A percentile compares a stretch with the other conserved stretches of the same genome.
Evolutionary conservation across 2,329 filamentous ascomycete genomes (phyloP).

Genomic region (Aureobasidium vineae): DNA sequence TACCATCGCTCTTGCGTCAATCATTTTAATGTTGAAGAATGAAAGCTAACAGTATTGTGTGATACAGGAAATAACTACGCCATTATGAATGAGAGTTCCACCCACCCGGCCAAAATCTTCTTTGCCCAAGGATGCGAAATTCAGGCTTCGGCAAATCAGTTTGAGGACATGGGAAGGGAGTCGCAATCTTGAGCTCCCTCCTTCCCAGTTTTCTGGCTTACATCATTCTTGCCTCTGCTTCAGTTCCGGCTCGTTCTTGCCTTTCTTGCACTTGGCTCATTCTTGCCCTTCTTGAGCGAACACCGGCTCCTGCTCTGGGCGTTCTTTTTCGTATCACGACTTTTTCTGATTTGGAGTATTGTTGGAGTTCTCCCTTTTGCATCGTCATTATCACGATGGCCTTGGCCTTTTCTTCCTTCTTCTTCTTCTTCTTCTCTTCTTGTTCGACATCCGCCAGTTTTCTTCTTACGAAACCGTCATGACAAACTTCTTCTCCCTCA

Average conservation of each 20-base stretch:
- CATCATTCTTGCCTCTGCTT: background rate
- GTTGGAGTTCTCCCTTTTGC: background rate
- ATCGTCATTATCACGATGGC: background rate
- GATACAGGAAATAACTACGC: slow-evolving; percentile 83
- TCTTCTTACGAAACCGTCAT: background rate
- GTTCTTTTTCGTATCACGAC: background rate
- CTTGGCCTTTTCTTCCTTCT: background rate
- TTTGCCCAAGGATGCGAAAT: slow-evolving; percentile 82
- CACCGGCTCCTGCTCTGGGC: background rate
- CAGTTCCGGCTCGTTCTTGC: background rate
- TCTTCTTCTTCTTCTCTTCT: background rate
- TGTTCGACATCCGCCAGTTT: background rate
- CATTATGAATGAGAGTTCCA: slow-evolving; percentile 74
- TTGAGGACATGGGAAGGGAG: slow-evolving; percentile 28
- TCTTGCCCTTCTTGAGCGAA: background rate
- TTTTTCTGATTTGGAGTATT: background rate
- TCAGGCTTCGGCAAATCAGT: slow-evolving; percentile 23
- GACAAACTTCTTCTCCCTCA: background rate
- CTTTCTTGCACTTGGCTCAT: background rate
- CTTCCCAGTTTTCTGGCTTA: background rate
- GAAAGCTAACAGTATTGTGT: background rate
- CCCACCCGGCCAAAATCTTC: slow-evolving; percentile 71
- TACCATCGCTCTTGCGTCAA: background rate
- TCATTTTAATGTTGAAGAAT: background rate
- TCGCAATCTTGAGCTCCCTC: slow-evolving; percentile 4